Evolutionary conservation across 2,329 filamentous ascomycete genomes (phyloP).

Genomic region (Nemania sp.): DNA sequence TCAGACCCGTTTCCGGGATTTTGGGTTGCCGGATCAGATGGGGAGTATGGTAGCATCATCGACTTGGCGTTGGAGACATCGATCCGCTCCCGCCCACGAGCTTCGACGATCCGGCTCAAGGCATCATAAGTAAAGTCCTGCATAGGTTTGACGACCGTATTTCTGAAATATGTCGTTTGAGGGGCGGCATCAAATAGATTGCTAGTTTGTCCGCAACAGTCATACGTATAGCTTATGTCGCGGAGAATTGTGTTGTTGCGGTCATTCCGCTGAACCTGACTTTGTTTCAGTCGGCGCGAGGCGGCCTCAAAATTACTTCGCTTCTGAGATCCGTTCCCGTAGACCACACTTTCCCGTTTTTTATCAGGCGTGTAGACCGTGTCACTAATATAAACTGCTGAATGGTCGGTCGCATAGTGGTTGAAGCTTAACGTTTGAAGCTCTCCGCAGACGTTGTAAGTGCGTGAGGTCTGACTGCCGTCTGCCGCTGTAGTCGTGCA

Average conservation of each 20-base stretch:
- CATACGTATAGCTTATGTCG: not conserved
- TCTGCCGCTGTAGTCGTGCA: not conserved
- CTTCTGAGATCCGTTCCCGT: not conserved
- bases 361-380: not conserved
- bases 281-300: not conserved
- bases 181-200: not conserved
- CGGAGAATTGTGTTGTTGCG: not conserved
- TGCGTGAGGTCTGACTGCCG: not conserved
- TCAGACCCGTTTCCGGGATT: not conserved
- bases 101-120: not conserved
- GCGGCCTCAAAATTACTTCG: not conserved
- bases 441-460: not conserved
- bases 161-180: not conserved
- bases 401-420: not conserved
- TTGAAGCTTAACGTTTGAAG: not conserved
- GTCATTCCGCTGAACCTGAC: not conserved
- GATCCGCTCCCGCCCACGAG: not conserved
- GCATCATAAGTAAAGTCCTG: not conserved
- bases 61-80: not conserved
- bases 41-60: not conserved
- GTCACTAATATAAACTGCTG: not conserved
- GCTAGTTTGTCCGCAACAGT: not conserved
- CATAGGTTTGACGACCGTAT: not conserved
- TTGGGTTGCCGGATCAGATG: not conserved
- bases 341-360: not conserved